Conservation (phyloP, 2,329 filamentous ascomycete genomes). For the Aspergillus hortae region DNA sequence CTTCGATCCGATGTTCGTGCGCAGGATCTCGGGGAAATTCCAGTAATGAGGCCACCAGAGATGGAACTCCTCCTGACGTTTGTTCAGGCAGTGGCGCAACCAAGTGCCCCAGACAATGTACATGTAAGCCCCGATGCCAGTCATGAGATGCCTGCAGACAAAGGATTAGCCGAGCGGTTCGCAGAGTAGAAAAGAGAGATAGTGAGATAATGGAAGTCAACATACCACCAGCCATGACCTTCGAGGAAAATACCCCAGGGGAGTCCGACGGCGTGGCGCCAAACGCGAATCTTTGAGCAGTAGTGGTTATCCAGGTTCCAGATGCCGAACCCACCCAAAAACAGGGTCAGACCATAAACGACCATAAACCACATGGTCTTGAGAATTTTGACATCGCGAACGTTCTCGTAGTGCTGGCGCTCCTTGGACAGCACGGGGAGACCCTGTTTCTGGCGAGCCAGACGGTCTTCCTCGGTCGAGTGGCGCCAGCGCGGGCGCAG, state of each 20-base stretch:
- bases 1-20: constrained; percentile 14
- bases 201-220: constrained; percentile 13
- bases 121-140: constrained; percentile 76
- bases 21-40: constrained; percentile 55
- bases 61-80: constrained; percentile 66
- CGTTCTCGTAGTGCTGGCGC: constrained; percentile 48
- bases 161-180: background rate
- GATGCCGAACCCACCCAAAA: constrained; percentile 69
- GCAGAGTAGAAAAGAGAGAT: background rate
- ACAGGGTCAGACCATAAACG: constrained; percentile 63
- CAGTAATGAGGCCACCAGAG: constrained; percentile 65
- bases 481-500: constrained; percentile 58
- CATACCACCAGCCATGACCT: constrained; percentile 69
- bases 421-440: constrained; percentile 41
- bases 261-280: constrained; percentile 66
- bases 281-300: constrained; percentile 62
- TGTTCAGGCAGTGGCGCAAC: constrained; percentile 72
- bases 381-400: constrained; percentile 56
- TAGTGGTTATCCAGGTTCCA: constrained; percentile 80
- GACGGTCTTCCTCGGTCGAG: constrained; percentile 44
- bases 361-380: constrained; percentile 76
- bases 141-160: constrained; percentile 66
- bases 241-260: constrained; percentile 77
- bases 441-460: constrained; percentile 33
- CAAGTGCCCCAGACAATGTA: constrained; percentile 83